Evolutionary conservation across 2,329 filamentous ascomycete species (phyloP).

Genomic region (Talaromyces verruculosus): DNA sequence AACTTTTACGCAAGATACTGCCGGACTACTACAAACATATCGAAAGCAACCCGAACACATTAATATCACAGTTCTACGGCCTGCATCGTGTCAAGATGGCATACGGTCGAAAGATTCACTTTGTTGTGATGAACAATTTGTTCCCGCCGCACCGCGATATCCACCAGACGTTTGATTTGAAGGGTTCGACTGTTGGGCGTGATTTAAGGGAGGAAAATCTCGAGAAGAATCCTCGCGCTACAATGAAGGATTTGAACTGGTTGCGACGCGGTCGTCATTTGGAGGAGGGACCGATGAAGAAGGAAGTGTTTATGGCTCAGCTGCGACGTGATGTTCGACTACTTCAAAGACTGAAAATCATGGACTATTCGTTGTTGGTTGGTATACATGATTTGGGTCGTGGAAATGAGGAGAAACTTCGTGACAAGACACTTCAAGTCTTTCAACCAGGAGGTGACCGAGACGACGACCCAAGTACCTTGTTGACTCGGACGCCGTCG

Average conservation of each 20-base stretch:
- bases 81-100: conserved; percentile 97
- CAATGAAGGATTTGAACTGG: conserved; percentile 97
- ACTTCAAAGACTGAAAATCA: conserved; percentile 85
- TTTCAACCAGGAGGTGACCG: conserved; percentile 83
- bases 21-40: conserved; percentile 95
- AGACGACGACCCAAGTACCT: conserved; percentile 61
- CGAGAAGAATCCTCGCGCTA: conserved; percentile 84
- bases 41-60: conserved; percentile 87
- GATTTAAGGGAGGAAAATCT: conserved; percentile 88
- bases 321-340: conserved; percentile 83
- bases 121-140: conserved; percentile 99
- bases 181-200: conserved; percentile 91
- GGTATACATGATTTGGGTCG: conserved; percentile 88
- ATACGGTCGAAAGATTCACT: conserved; percentile 97
- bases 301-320: conserved; percentile 82
- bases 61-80: conserved; percentile 96
- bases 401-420: conserved; percentile 93
- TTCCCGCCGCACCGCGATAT: conserved; percentile 98
- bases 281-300: conserved; percentile 86
- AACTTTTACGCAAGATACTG: conserved; percentile 50
- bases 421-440: conserved; percentile 83
- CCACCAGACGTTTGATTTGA: conserved; percentile 93
- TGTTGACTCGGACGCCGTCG: conserved; percentile 84
- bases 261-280: conserved; percentile 78
- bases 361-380: conserved; percentile 96